phyloP scores from a whole-genome alignment of 371 early-diverging fungal genomes.

The Mortierella polycephala region DNA sequence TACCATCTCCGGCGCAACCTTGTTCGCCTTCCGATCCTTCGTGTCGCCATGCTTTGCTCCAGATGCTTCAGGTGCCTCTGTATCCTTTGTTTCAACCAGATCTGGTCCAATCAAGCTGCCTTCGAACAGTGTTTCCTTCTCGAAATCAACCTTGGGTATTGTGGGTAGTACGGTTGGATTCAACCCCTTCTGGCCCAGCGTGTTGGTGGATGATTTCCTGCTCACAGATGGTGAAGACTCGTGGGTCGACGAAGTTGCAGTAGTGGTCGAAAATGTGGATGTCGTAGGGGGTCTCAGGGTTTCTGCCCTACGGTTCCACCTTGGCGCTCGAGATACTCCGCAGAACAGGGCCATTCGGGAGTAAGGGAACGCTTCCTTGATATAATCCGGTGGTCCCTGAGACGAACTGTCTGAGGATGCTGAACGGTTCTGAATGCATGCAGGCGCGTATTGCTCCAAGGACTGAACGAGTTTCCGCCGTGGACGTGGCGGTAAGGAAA shows the following conservation, averaged over 20 bases:
- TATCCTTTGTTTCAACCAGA: slow-evolving; percentile 4
- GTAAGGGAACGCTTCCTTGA: slow-evolving; percentile 70
- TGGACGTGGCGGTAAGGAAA: slow-evolving; percentile 62
- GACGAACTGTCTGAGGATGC: not conserved
- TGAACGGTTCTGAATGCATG: not conserved
- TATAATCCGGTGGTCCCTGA: slow-evolving; percentile 63
- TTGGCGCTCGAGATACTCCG: slow-evolving; percentile 56
- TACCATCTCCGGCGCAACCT: slow-evolving; percentile 7
- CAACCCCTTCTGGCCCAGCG: slow-evolving; percentile 6
- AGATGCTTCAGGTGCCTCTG: not conserved
- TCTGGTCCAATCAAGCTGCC: slow-evolving; percentile 18
- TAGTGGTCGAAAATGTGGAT: slow-evolving; percentile 24
- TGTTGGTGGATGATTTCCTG: slow-evolving; percentile 26
- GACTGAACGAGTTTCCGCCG: slow-evolving; percentile 64
- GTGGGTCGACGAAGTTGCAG: slow-evolving; percentile 18
- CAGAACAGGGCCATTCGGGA: slow-evolving; percentile 64
- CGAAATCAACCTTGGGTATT: slow-evolving; percentile 39
- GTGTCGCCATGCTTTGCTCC: not conserved
- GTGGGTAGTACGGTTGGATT: slow-evolving; percentile 18
- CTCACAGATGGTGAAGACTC: slow-evolving; percentile 17
- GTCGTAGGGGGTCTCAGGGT: slow-evolving; percentile 11
- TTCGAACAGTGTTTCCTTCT: slow-evolving; percentile 32
- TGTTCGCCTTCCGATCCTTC: slow-evolving; percentile 2
- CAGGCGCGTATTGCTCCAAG: slow-evolving; percentile 66
- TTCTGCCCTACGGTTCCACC: slow-evolving; percentile 13